Conservation (phyloP, 2,329 filamentous ascomycete genomes). For the Talaromyces albobiverticillius region DNA sequence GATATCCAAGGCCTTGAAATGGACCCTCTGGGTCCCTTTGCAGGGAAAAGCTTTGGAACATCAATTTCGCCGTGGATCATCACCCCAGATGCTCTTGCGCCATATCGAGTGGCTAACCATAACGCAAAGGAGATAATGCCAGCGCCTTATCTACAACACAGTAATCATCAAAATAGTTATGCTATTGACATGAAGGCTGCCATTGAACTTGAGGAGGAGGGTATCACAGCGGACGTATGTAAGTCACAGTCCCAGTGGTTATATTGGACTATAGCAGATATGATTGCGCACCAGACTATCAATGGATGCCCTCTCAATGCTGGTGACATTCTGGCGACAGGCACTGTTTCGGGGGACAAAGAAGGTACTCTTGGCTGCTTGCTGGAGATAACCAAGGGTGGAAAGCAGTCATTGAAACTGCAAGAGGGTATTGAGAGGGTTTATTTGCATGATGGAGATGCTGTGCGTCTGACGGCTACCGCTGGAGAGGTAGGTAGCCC, state of each 20-base stretch:
- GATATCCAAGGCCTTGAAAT: constrained; percentile 1
- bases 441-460: constrained; percentile 1
- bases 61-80: not conserved
- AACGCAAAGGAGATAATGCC: not conserved
- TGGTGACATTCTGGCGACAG: not conserved
- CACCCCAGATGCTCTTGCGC: not conserved
- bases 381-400: not conserved
- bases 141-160: too few relatives aligned
- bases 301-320: not conserved
- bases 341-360: not conserved
- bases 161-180: not conserved
- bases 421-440: not conserved
- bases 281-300: not conserved
- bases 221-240: not conserved
- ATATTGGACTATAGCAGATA: not conserved
- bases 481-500: not conserved
- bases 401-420: not conserved
- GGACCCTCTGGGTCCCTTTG: not conserved
- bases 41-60: not conserved
- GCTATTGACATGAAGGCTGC: not conserved
- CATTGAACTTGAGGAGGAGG: not conserved
- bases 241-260: not conserved
- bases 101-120: not conserved
- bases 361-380: not conserved
- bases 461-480: not conserved